A percentile compares a stretch with the other conserved stretches of the same genome.
These are phyloP conservation scores for Yarrowia osloensis DNA, from an alignment of 805 yeast genomes.

Conservation along the genomic window DNA sequence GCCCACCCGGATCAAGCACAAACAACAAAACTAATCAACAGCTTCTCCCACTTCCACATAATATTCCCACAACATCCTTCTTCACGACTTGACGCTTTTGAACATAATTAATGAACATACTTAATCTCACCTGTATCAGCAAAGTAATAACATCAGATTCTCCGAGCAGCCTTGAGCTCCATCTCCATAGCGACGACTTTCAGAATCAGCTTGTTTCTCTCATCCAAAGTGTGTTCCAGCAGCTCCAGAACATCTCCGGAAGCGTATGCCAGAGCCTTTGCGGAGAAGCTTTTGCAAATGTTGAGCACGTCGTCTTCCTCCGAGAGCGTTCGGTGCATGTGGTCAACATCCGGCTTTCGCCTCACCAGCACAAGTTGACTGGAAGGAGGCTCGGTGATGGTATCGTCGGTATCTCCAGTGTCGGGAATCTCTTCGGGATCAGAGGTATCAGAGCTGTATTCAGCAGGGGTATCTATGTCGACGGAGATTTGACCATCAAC, in stretches of 20 bases:
- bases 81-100: neutral
- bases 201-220: neutral
- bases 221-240: neutral
- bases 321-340: too few species aligned
- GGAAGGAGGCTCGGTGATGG: neutral
- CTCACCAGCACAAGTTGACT: neutral
- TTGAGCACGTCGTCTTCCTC: neutral
- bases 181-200: neutral
- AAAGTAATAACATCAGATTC: too few species aligned
- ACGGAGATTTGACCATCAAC: too few species aligned
- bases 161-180: neutral
- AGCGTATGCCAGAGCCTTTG: neutral
- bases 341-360: too few species aligned
- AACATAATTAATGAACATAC: neutral
- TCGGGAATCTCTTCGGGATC: neutral
- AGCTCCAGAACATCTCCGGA: neutral
- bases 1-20: neutral
- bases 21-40: too few species aligned
- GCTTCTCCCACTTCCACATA: neutral
- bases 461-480: neutral
- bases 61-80: too few species aligned
- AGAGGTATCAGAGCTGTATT: neutral
- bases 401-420: neutral
- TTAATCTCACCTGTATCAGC: neutral
- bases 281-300: neutral